These are phyloP conservation scores for Ophiostoma populinum DNA, from an alignment of 2,329 filamentous ascomycete genomes.

Conservation along the genomic window DNA sequence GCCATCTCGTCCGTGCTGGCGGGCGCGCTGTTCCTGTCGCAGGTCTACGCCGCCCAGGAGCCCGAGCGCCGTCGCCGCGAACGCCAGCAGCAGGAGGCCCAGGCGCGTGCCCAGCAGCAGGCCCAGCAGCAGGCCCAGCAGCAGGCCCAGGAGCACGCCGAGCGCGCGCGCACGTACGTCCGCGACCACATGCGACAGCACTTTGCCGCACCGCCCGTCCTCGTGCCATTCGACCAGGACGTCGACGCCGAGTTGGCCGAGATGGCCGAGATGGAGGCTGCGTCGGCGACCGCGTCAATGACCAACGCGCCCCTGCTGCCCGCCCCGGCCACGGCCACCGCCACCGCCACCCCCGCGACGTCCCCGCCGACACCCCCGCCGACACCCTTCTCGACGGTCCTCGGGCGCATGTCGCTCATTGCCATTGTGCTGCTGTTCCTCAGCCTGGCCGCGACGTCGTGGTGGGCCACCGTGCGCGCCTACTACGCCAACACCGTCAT, in stretches of 20 bases:
- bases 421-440: conserved; percentile 40
- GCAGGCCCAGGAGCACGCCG: too few species aligned
- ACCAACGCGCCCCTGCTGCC: conserved; percentile 1
- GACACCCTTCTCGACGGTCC: conserved; percentile 33
- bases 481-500: conserved; percentile 45
- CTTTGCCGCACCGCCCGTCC: conserved; percentile 28
- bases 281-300: conserved; percentile 14
- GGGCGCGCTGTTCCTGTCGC: conserved; percentile 38
- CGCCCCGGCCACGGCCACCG: conserved; percentile 12
- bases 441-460: conserved; percentile 40
- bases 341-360: conserved; percentile 14
- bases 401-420: conserved; percentile 38
- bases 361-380: conserved; percentile 18
- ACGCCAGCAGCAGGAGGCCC: conserved; percentile 19
- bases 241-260: conserved; percentile 44
- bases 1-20: conserved; percentile 40
- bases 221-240: conserved; percentile 47
- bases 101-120: too few species aligned
- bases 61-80: conserved; percentile 31
- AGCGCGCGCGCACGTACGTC: neutral
- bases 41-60: conserved; percentile 44
- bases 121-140: conserved; percentile 16
- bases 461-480: conserved; percentile 37
- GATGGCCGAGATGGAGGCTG: conserved; percentile 25
- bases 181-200: conserved; percentile 7